Conservation (phyloP, 352 stramenopile genomes). For the Phytophthora meadii region DNA sequence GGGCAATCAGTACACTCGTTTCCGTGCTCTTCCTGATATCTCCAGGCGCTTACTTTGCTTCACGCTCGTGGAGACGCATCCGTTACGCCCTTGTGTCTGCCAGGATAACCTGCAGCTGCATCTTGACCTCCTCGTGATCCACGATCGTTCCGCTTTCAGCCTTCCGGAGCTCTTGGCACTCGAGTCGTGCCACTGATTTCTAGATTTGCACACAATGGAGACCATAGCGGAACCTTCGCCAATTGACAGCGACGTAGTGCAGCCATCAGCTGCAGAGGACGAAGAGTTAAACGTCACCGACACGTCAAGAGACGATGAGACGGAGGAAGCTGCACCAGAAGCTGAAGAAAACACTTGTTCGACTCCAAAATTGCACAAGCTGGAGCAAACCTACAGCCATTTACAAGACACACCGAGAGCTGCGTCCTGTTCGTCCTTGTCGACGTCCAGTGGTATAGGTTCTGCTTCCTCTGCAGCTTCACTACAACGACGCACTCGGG, state of each 20-base stretch:
- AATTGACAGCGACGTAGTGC: neutral
- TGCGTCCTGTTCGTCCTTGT: constrained; percentile 34
- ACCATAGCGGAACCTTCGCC: neutral
- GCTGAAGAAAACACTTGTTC: neutral
- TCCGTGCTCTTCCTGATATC: constrained; percentile 19
- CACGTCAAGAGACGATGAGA: constrained; percentile 26
- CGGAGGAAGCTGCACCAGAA: neutral
- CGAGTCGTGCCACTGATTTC: constrained; percentile 4
- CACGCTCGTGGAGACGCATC: constrained; percentile 24
- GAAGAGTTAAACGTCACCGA: constrained; percentile 34
- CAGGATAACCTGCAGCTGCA: constrained; percentile 11
- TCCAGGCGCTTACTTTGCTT: constrained; percentile 20
- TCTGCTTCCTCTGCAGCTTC: constrained; percentile 17
- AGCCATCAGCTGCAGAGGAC: constrained; percentile 15
- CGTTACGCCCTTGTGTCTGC: constrained; percentile 13
- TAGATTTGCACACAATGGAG: constrained; percentile 4
- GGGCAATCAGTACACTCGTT: constrained; percentile 16
- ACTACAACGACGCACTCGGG: constrained; percentile 9
- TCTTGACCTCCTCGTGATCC: constrained; percentile 1
- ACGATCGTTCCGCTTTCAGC: constrained; percentile 7
- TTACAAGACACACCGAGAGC: constrained; percentile 19
- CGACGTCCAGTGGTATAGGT: constrained; percentile 9
- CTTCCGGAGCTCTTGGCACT: neutral
- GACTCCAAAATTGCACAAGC: constrained; percentile 10
- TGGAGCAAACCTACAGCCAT: constrained; percentile 6